Evolutionary conservation across 352 stramenopile genomes (phyloP), one percentile per base, ranked within the genome.

Genomic region (Pythium biforme): DNA sequence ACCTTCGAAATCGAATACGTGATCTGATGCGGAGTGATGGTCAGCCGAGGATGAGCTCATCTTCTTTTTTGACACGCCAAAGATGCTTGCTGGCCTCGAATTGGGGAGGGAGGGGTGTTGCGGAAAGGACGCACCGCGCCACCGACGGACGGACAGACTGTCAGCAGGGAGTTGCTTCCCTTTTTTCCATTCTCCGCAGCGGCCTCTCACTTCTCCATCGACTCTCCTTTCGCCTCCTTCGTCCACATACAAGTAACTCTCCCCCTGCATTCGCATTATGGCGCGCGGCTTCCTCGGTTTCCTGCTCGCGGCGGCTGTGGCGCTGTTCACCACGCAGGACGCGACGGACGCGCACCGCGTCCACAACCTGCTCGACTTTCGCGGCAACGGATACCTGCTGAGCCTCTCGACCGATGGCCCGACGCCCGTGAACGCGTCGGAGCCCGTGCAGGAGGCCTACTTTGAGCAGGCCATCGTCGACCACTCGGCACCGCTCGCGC

Each of bases 331-430:
- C 37, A 43, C 37, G 47, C 26, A 11, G 4, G 59, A 64, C 23
- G 19, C 34, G 52, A 47, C 41, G 8, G 48, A 52, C 26, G 64
- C 55, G 9, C 68, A 63, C 33, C 68, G 58, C 66, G 51, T 86
- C n/a, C 70, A 90, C 62, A 73, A 77, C 12, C 68, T 91, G 25
- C 72, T 69, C 48, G 68, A 81, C 51, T 93, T 93, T 66, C 81
- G 82, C 23, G 84, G 84, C 31, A 75, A 90, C 58, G 72, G 76
- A 22, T 89, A 82, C 41, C 79, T 86, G 59, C 70, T 93, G 48
- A 80, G 83, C 23, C 81, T 79, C 40, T 70, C 79, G 37, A 59
- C 71, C 17, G 64, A 72, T 4, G 64, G 73, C 2, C 55, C 26
- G 17, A 62, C 14, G 66, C 12, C 59, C 0, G 68, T 67, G 14